These are phyloP conservation scores for Bothriochloa decipiens DNA, from an alignment of 176 grass and related monocot genomes.

Conservation along the genomic window DNA sequence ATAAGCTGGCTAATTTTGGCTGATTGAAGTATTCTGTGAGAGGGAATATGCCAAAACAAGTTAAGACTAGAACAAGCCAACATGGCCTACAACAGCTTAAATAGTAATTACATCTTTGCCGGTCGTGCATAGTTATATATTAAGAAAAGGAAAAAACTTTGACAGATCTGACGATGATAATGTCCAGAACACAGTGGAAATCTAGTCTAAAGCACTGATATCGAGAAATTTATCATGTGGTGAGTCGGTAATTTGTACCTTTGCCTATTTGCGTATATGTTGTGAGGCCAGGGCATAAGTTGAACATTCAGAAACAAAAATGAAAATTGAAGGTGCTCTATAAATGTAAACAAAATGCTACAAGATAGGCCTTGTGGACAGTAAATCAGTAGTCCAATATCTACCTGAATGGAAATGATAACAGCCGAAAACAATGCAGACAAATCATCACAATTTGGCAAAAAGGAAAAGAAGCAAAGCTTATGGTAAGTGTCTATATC, in stretches of 20 bases:
- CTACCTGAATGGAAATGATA: not conserved
- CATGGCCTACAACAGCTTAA: not conserved
- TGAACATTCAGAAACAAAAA: not conserved
- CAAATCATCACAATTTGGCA: not conserved
- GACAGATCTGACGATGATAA: not conserved
- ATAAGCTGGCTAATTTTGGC: no score
- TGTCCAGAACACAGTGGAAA: constrained; percentile 6
- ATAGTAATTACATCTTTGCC: not conserved
- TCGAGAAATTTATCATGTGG: constrained; percentile 19
- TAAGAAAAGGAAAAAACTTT: not conserved
- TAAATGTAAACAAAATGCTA: not conserved
- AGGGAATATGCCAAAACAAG: no score
- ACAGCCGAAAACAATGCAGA: not conserved
- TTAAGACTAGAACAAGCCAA: no score
- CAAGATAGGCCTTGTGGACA: not conserved
- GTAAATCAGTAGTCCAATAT: not conserved
- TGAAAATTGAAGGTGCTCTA: not conserved
- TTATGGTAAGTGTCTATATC: not conserved
- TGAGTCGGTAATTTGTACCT: not conserved
- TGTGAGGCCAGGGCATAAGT: not conserved
- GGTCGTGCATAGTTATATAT: not conserved
- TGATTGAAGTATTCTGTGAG: no score
- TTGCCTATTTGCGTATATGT: not conserved
- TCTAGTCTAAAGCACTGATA: not conserved
- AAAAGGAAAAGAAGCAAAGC: not conserved